phyloP scores from a whole-genome alignment of 169 alveolate genomes.

The Cyclospora cayetanensis region DNA sequence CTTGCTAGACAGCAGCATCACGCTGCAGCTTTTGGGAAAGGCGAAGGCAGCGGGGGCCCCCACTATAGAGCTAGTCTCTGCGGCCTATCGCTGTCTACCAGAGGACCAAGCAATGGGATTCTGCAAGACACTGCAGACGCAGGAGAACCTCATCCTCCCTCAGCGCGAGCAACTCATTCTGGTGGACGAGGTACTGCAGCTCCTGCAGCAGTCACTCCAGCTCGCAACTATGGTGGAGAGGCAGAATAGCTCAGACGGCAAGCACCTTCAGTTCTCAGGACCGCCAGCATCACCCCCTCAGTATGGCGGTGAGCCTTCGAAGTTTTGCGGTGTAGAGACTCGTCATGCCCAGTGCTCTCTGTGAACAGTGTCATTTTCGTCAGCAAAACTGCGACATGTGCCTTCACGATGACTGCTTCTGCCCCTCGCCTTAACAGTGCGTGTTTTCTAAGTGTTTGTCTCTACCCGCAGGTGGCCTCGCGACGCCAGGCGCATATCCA shows the following conservation, averaged over 20 bases:
- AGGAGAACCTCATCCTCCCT: neutral
- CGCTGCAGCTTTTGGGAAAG: slow-evolving; percentile 6
- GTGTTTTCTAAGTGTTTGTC: neutral
- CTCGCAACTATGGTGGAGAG: neutral
- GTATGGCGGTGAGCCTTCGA: slow-evolving; percentile 30
- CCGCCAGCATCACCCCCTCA: slow-evolving; percentile 14
- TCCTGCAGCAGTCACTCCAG: slow-evolving; percentile 36
- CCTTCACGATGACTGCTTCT: neutral
- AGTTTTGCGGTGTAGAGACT: too few species aligned
- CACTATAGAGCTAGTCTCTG: neutral
- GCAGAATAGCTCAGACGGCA: neutral
- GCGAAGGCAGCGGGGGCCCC: slow-evolving; percentile 9
- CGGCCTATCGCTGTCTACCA: slow-evolving; percentile 34
- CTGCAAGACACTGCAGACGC: neutral
- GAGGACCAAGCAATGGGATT: neutral
- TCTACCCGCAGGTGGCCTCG: neutral
- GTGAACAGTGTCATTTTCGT: neutral
- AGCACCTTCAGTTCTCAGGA: neutral
- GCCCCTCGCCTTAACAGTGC: too few species aligned
- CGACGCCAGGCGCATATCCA: neutral
- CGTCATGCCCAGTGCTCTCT: neutral
- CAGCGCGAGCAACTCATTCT: neutral
- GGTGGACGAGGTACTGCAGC: slow-evolving; percentile 41
- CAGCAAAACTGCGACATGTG: neutral
- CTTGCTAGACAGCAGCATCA: neutral